Conservation (phyloP, 2,329 filamentous ascomycete genomes). For the Fusarium cyanostomum region DNA sequence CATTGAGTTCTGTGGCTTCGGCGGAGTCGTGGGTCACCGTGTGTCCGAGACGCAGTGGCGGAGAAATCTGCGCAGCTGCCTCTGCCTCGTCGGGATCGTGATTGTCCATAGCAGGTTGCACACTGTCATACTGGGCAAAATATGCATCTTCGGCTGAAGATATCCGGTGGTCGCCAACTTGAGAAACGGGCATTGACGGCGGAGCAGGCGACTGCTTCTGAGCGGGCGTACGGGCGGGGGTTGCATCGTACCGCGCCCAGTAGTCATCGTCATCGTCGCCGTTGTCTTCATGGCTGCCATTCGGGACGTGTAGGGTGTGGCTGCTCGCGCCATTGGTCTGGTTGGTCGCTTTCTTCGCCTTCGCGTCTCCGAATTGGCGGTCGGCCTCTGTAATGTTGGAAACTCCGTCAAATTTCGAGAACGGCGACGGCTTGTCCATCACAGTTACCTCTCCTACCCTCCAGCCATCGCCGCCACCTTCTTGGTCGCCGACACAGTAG, state of each 20-base stretch:
- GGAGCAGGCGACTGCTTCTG: conserved; percentile 71
- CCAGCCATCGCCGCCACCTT: conserved; percentile 72
- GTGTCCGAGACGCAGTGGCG: conserved; percentile 45
- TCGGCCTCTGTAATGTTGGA: conserved; percentile 69
- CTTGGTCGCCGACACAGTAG: conserved; percentile 73
- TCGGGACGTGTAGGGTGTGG: conserved; percentile 22
- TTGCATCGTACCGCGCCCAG: conserved; percentile 81
- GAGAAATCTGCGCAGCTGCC: conserved; percentile 45
- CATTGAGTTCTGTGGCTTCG: conserved; percentile 37
- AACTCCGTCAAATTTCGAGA: conserved; percentile 61
- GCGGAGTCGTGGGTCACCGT: conserved; percentile 20
- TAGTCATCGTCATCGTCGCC: conserved; percentile 81
- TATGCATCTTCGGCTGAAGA: conserved; percentile 72
- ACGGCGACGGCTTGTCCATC: conserved; percentile 66
- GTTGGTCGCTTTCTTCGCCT: conserved; percentile 35
- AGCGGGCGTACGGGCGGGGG: conserved; percentile 71
- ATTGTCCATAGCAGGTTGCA: conserved; percentile 83
- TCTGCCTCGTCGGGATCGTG: conserved; percentile 80
- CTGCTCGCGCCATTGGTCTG: conserved; percentile 25
- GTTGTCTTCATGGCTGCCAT: conserved; percentile 51
- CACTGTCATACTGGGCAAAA: conserved; percentile 78
- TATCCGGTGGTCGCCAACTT: conserved; percentile 34
- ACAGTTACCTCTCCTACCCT: conserved; percentile 74
- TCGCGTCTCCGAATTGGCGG: conserved; percentile 56
- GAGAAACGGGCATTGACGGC: conserved; percentile 42